Base-by-base conservation (phyloP, 495 filamentous ascomycete genomes). In the Neurospora terricola region DNA sequence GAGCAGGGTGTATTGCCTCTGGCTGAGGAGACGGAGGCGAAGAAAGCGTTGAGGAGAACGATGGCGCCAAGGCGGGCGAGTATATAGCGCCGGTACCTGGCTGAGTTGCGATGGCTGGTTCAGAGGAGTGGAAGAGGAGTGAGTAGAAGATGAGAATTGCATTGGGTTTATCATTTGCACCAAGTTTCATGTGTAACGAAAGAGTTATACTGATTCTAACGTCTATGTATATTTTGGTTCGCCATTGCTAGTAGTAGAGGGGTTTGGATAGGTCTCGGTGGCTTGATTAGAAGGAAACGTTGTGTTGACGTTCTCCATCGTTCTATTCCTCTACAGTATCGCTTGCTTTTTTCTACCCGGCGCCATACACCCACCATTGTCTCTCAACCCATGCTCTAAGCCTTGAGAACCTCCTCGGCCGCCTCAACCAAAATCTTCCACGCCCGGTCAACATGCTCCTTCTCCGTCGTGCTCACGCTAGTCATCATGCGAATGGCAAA, bases 61-160 rank as follows among this genome's bases (percentile, higher is more conserved):
- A 95, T 97, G 92, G 96, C 95, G 75, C 94, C 95, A 18, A 86
- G 96, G 75, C 86, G 96, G 77, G 94, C 94, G 43, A 98, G 96
- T 86, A 96, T 99, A 73, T 96, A 80, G 10, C 70, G 4, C 38
- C 23, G 3, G 12, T 8, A 0, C 18, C 21, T 59, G 48, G 11
- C 14, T 27, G 2, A 23, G 48, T 30, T 59, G 11, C 48, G 48
- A 59, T 27, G 11, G 54, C 30, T 3, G 21, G 54, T 27, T 34
- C 8, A 34, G 12, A 18, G 7, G 12, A 66, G 54, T 59, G 1
- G 14, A 34, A 18, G 14, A 34, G 5, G 54, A 16, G 54, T 30
- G 54, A 16, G 54, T 30, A 30, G 27, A 66, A 34, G 54, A 66
- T 30, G 54, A 16, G 27, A 2, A 18, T 4, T 66, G 54, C 54